A percentile compares a stretch with the other conserved stretches of the same genome.
Evolutionary conservation across 2,329 filamentous ascomycete genomes (phyloP).

Genomic region (Xylariaceae sp.): DNA sequence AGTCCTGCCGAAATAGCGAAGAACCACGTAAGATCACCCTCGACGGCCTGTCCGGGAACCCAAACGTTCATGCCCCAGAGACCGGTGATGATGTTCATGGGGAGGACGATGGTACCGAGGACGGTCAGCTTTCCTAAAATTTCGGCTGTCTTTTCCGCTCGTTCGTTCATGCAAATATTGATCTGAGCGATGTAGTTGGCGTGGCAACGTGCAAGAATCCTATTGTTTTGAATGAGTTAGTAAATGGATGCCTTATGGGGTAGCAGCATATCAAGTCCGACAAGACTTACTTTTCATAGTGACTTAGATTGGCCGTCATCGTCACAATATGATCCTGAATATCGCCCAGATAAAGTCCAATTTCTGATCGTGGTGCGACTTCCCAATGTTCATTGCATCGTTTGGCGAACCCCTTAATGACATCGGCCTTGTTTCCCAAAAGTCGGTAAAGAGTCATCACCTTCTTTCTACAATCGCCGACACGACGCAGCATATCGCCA

Average conservation of each 20-base stretch:
- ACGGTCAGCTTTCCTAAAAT: constrained; percentile 93
- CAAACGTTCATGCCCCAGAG: constrained; percentile 99
- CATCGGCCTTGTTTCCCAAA: constrained; percentile 94
- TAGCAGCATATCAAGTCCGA: not conserved
- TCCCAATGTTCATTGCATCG: constrained; percentile 98
- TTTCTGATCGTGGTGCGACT: constrained; percentile 88
- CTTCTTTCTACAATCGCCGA: constrained; percentile 92
- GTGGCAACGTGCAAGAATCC: constrained; percentile 84
- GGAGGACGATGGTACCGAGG: constrained; percentile 90
- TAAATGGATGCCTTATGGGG: not conserved
- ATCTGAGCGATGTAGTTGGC: constrained; percentile 99
- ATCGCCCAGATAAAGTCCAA: constrained; percentile 94
- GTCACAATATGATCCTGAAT: constrained; percentile 99
- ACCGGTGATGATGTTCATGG: constrained; percentile 98
- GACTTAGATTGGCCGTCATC: constrained; percentile 92
- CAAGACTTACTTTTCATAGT: constrained; percentile 81
- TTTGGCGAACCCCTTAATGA: constrained; percentile 98
- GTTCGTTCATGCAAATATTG: constrained; percentile 98
- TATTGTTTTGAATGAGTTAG: constrained; percentile 33
- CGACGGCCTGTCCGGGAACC: constrained; percentile 84
- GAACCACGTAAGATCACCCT: constrained; percentile 71
- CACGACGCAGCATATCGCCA: constrained; percentile 82
- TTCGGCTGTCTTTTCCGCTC: constrained; percentile 91
- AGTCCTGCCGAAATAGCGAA: constrained; percentile 68
- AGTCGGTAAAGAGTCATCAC: constrained; percentile 94